Conservation (phyloP, 805 yeast species). For the Myxozyma udenii region DNA sequence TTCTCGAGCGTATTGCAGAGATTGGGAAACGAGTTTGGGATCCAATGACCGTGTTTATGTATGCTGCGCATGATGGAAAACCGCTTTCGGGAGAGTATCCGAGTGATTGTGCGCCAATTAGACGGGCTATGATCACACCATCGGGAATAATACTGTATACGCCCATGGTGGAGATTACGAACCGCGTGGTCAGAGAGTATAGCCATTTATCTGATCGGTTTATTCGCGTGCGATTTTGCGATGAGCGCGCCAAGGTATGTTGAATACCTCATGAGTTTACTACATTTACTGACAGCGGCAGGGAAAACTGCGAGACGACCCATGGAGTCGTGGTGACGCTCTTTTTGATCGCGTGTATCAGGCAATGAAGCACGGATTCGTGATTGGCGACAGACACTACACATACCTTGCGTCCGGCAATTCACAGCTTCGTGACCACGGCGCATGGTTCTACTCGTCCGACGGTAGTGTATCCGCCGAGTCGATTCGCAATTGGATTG, state of each 20-base stretch:
- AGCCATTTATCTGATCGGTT: constrained; percentile 3
- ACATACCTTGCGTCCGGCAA: constrained; percentile 6
- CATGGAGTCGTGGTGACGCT: background rate
- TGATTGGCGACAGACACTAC: constrained; percentile 4
- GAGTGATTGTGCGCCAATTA: constrained; percentile 6
- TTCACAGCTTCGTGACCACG: constrained; percentile 9
- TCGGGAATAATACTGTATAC: constrained; percentile 2
- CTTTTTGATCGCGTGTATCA: constrained; percentile 2
- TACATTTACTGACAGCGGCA: background rate
- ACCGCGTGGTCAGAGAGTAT: constrained; percentile 5
- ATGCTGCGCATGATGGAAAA: background rate
- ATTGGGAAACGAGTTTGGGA: constrained; percentile 4
- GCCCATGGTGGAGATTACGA: constrained; percentile 10
- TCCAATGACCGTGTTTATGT: constrained; percentile 3
- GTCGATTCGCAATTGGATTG: constrained; percentile 5
- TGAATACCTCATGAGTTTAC: background rate
- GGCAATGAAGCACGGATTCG: constrained; percentile 3
- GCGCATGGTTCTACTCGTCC: constrained; percentile 7
- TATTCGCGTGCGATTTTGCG: constrained; percentile 4
- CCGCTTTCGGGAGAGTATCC: constrained; percentile 2
- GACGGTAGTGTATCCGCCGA: constrained; percentile 3
- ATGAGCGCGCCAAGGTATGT: background rate
- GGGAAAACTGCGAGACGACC: constrained; percentile 3
- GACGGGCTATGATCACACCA: constrained; percentile 6
- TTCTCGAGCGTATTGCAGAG: constrained; percentile 3